Percentiles rank a stretch among this genome's conserved stretches.
These are phyloP conservation scores for Flaveria sonorensis DNA, from an alignment of 129 eudicot genomes.

Conservation along the genomic window DNA sequence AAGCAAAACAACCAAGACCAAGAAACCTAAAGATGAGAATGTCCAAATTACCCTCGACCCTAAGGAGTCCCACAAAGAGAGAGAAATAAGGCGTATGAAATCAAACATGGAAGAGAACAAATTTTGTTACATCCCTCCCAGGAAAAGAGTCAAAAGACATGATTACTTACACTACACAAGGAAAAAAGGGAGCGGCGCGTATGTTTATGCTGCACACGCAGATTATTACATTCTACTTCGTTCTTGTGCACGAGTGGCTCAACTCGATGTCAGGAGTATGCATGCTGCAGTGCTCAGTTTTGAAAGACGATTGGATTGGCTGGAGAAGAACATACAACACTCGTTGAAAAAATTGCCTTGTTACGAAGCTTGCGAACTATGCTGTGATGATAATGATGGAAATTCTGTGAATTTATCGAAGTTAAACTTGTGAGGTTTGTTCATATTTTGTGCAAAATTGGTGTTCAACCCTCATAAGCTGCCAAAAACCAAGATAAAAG, in stretches of 20 bases:
- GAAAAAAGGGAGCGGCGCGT: constrained; percentile 52
- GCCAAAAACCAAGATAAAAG: not conserved
- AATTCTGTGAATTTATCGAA: constrained; percentile 20
- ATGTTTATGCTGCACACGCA: constrained; percentile 62
- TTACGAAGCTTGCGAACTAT: constrained; percentile 39
- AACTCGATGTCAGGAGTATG: constrained; percentile 62
- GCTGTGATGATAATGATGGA: constrained; percentile 43
- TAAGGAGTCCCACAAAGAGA: constrained; percentile 34
- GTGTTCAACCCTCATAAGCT: not conserved
- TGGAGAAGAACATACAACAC: constrained; percentile 55
- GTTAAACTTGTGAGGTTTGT: constrained; percentile 33
- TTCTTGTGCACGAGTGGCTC: constrained; percentile 73
- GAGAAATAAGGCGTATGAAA: constrained; percentile 49
- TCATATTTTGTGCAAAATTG: not conserved
- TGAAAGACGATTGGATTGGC: constrained; percentile 64
- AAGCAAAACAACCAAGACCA: constrained; percentile 28
- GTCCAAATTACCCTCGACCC: constrained; percentile 14
- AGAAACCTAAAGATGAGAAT: constrained; percentile 25
- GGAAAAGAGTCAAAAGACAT: constrained; percentile 42
- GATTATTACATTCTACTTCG: constrained; percentile 80
- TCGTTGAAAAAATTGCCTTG: constrained; percentile 38
- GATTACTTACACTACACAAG: constrained; percentile 58
- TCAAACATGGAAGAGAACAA: constrained; percentile 73
- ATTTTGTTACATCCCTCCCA: constrained; percentile 66
- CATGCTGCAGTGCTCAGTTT: constrained; percentile 60